Evolutionary conservation across 331 rosid genomes (phyloP).

Genomic region (Rosa hybrid): DNA sequence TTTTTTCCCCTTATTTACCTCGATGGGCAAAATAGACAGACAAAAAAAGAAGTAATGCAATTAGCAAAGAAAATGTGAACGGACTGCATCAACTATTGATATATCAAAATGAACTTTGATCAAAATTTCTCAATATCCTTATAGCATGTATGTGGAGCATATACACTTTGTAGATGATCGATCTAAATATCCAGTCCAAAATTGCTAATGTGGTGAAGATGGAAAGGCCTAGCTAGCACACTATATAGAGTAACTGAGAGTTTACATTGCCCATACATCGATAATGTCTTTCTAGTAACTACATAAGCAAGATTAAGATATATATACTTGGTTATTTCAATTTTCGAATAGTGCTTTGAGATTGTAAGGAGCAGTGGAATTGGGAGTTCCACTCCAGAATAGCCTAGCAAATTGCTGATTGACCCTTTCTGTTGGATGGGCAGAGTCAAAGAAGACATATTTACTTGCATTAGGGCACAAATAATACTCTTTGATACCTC

Average conservation of each 20-base stretch:
- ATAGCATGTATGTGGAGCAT: constrained; percentile 8
- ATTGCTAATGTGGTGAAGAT: neutral
- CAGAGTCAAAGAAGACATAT: constrained; percentile 52
- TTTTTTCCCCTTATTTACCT: too few species aligned
- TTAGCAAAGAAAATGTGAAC: too few species aligned
- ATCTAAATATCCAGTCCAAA: neutral
- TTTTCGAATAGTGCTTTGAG: constrained; percentile 34
- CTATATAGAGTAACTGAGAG: too few species aligned
- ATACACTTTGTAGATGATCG: neutral
- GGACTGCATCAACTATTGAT: too few species aligned
- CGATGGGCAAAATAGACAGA: too few species aligned
- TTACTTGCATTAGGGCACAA: constrained; percentile 45
- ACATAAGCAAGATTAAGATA: neutral
- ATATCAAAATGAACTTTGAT: too few species aligned
- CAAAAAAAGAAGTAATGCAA: too few species aligned
- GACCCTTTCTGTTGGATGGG: constrained; percentile 48
- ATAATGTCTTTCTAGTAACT: neutral
- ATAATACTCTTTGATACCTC: constrained; percentile 37
- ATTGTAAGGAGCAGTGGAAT: constrained; percentile 30
- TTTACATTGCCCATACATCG: too few species aligned
- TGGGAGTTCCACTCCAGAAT: constrained; percentile 51
- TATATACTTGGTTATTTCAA: neutral
- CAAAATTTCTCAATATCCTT: too few species aligned
- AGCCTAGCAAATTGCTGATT: constrained; percentile 30
- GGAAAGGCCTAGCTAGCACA: neutral